Conservation (phyloP, 108 stramenopile species). For the Schizochytrium sp. region DNA sequence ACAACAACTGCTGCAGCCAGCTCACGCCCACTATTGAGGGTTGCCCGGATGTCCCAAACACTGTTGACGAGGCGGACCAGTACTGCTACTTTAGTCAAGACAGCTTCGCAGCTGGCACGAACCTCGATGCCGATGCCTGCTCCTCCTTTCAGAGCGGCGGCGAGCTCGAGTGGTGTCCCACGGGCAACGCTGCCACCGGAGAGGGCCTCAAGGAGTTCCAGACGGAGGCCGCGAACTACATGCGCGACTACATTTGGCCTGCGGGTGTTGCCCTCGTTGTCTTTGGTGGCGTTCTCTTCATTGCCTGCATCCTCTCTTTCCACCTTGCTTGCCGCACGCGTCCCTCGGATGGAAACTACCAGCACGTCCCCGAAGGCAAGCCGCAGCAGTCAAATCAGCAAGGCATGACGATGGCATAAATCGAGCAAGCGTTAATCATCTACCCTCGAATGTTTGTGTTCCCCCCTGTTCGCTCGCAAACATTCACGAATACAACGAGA, state of each 20-base stretch:
- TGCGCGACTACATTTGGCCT: not conserved
- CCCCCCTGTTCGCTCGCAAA: too few species aligned
- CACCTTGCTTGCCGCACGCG: not conserved
- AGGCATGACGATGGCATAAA: not conserved
- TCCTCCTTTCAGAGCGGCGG: not conserved
- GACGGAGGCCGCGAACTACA: not conserved
- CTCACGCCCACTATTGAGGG: not conserved
- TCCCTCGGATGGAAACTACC: not conserved
- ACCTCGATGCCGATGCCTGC: not conserved
- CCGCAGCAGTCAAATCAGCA: not conserved
- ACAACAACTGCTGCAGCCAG: not conserved
- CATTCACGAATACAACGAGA: too few species aligned
- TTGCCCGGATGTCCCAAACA: not conserved
- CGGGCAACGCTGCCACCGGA: not conserved
- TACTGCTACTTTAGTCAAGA: not conserved
- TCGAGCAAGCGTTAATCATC: too few species aligned
- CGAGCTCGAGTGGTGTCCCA: not conserved
- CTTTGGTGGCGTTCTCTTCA: not conserved
- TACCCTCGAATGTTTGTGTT: too few species aligned
- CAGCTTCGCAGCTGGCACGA: not conserved
- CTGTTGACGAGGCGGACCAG: not conserved
- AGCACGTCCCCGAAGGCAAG: not conserved
- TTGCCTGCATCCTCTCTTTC: not conserved
- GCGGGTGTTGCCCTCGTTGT: conserved; percentile 3
- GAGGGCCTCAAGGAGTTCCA: conserved; percentile 10